phyloP scores from a whole-genome alignment of 345 rosid species.

The Salix koriyanagi region DNA sequence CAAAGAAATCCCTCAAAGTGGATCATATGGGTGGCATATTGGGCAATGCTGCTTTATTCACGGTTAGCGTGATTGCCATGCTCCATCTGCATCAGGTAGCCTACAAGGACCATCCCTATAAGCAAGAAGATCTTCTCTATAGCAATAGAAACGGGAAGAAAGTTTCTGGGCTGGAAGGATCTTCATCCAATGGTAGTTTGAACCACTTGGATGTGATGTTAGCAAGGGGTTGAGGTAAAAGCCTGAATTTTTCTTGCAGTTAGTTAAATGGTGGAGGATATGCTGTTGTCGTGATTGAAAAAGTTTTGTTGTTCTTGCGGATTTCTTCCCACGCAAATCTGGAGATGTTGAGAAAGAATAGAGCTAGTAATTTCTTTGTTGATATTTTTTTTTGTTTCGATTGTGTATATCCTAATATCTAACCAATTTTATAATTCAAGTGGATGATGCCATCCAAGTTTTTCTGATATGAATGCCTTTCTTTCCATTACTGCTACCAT shows the following conservation, averaged over 20 bases:
- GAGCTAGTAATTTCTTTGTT: not conserved
- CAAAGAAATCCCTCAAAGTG: conserved; percentile 52
- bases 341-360: not conserved
- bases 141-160: conserved; percentile 29
- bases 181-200: conserved; percentile 33
- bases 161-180: conserved; percentile 28
- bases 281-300: not conserved
- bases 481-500: not conserved
- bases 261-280: not conserved
- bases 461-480: too few relatives aligned
- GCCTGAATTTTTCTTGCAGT: not conserved
- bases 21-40: conserved; percentile 61
- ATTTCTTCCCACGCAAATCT: conserved; percentile 6
- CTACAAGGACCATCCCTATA: conserved; percentile 32
- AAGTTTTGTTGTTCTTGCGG: not conserved
- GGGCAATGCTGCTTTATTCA: conserved; percentile 75
- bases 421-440: not conserved
- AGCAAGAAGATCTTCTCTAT: conserved; percentile 36
- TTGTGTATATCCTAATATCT: conserved; percentile 11
- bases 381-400: not conserved
- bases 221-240: conserved; percentile 61
- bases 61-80: conserved; percentile 72
- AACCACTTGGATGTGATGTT: conserved; percentile 66
- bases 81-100: conserved; percentile 61
- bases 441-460: not conserved